Conservation (phyloP, 768 basidiomycete species). For the Tulasnella sp. region DNA sequence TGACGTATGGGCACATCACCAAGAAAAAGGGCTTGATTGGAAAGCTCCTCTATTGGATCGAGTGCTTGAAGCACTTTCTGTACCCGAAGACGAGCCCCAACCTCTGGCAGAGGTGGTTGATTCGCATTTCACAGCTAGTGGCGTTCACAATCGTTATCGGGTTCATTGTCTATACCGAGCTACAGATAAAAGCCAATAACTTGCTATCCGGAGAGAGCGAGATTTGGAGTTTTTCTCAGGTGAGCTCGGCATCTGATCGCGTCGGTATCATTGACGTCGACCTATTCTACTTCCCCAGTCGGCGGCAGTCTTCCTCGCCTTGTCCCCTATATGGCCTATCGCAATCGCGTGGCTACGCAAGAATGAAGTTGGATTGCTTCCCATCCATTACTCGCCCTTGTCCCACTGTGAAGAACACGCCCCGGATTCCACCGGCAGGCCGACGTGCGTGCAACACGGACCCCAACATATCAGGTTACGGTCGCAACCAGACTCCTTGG, state of each 20-base stretch:
- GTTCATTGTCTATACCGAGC: slow-evolving; percentile 8
- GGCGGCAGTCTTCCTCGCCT: background rate
- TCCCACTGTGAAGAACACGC: background rate
- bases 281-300: background rate
- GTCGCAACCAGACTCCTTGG: background rate
- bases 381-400: background rate
- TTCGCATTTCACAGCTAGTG: background rate
- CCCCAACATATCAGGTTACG: background rate
- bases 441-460: background rate
- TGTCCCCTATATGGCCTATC: slow-evolving; percentile 21
- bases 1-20: background rate
- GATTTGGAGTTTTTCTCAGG: slow-evolving; percentile 20
- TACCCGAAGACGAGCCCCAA: background rate
- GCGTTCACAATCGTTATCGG: background rate
- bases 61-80: background rate
- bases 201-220: slow-evolving; percentile 6
- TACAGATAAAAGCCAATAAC: background rate
- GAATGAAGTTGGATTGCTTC: background rate
- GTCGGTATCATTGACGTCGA: background rate
- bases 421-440: background rate
- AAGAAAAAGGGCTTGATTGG: background rate
- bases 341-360: slow-evolving; percentile 12
- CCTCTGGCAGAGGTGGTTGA: background rate
- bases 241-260: background rate
- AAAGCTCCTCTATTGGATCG: background rate